Base-by-base conservation (phyloP, 2,329 filamentous ascomycete species). In the Nemania bipapillata region DNA sequence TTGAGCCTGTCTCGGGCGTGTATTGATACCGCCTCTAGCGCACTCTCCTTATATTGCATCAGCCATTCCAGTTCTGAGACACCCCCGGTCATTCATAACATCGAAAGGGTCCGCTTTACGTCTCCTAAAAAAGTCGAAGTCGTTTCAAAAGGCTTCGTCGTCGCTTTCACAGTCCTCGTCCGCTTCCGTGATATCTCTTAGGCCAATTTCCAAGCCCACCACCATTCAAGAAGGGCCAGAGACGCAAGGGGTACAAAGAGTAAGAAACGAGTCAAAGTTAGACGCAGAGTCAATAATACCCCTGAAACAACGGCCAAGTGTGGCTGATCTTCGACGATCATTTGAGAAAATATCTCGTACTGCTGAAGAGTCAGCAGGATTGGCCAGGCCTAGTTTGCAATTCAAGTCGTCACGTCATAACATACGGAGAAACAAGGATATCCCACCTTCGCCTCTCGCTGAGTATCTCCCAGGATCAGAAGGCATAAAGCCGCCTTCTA, bases 261-360 rank as follows among this genome's bases (percentile, higher is more conserved):
- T 26, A 32, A 63, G 28, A 2, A 47, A 59, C 11, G 58, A 68
- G 20, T 15, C 22, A 8, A 53, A 40, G 30, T 12, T 32, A 3
- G 22, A 42, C 7, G 7, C 15, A 42, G 11, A 42, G 8, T 59
- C 63, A 17, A 53, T 30, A 30, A 28, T 60, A 26, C 11, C 52
- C 6, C 71, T 63, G 26, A 66, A 42, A n/a, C 65, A 73, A 45
- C 74, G 65, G 42, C 70, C 63, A 37, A 81, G 79, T 53, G 79
- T 81, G 12, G 77, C 78, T n/a, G 76, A 79, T 61, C 70, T 81
- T 65, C 75, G 79, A 15, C 71, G 72, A 62, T 78, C 77, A 2
- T 80, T 81, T 40, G 79, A 81, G 66, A 68, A 71, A 40, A 49
- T 57, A 9, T 66, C 70, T 20, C 53, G 71, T 26, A 53, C 55